Base-by-base conservation (phyloP, 805 yeast species). In the Torulaspora delbrueckii region DNA sequence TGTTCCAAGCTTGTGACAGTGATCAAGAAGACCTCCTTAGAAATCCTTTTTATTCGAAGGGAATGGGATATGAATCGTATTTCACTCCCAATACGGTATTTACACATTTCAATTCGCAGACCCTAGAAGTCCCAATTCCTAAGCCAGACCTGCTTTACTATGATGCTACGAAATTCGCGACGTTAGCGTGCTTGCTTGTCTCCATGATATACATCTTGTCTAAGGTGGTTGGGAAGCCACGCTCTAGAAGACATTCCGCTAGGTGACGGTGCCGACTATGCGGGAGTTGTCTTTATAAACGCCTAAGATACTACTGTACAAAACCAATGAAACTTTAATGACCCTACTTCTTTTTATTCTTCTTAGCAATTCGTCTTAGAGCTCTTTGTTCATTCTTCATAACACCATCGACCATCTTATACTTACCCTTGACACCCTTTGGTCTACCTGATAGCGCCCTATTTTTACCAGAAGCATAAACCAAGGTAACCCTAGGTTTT, bases 321-420 rank as follows among this genome's bases (percentile, higher is more conserved):
- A 19, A 10, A 25, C 16, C 25, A 30, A 35, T 31, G 9, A 27
- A 30, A 12, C 38, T n/a, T 28, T 28, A 4, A 32, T 23, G 42
- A 22, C 18, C 35, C 34, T 26, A 42, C 25, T 40, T 39, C 36
- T 84, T 84, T 70, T 79, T 85, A 61, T 83, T 75, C 73, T 86
- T 88, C 77, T 90, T 93, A 22, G 88, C 85, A 55, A 90, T 86
- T 65, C 98, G 82, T 62, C 78, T 82, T 62, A 91, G 73, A 10
- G 98, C 96, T 56, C 99, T 76, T 75, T 85, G 90, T 71, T 93
- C 99, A 67, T 93, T 93, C 86, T 93, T 93, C 84, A 88, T 74
- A 16, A 83, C 86, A 75, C 98, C 98, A 70, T 93, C 99, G 57
- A 93, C 98, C 99, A 93, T 93, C 83, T 87, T 93, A 73, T 93